phyloP scores from a whole-genome alignment of 768 basidiomycete species.

The Kwoniella dendrophila region DNA sequence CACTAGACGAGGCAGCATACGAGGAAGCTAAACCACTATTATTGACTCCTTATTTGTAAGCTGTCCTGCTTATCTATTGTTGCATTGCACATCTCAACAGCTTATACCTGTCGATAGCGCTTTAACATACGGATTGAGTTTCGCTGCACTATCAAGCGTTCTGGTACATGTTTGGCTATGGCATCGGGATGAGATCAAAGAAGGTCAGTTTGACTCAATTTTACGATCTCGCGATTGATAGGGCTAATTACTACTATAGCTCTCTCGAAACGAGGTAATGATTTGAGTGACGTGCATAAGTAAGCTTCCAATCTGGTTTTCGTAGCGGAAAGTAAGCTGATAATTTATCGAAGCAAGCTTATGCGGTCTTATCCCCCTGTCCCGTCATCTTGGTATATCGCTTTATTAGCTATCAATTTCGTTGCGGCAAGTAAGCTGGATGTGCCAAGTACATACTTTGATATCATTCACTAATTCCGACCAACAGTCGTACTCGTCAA shows the following conservation, averaged over 20 bases:
- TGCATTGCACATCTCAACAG: neutral
- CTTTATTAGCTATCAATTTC: slow-evolving; percentile 47
- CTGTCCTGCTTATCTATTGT: neutral
- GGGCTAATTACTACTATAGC: slow-evolving; percentile 27
- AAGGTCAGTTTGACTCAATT: slow-evolving; percentile 33
- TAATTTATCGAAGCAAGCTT: slow-evolving; percentile 35
- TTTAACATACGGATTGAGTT: slow-evolving; percentile 51
- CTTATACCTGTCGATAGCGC: slow-evolving; percentile 34
- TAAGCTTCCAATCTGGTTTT: slow-evolving; percentile 10
- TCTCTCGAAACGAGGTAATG: slow-evolving; percentile 32
- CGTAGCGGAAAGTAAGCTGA: slow-evolving; percentile 1
- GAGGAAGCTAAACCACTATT: slow-evolving; percentile 51
- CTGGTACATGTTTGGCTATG: slow-evolving; percentile 55
- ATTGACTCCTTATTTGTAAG: slow-evolving; percentile 56
- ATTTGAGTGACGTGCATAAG: slow-evolving; percentile 53
- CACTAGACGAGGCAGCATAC: slow-evolving; percentile 53
- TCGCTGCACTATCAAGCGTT: slow-evolving; percentile 54
- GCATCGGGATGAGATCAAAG: slow-evolving; percentile 52
- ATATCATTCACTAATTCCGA: neutral
- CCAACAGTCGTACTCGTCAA: slow-evolving; percentile 47
- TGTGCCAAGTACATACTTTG: neutral
- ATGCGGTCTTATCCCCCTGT: slow-evolving; percentile 52
- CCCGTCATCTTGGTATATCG: slow-evolving; percentile 52
- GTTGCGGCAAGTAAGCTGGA: slow-evolving; percentile 38
- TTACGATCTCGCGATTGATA: slow-evolving; percentile 9